phyloP scores from a whole-genome alignment of 352 stramenopile genomes.

The Phytophthora hybrid region DNA sequence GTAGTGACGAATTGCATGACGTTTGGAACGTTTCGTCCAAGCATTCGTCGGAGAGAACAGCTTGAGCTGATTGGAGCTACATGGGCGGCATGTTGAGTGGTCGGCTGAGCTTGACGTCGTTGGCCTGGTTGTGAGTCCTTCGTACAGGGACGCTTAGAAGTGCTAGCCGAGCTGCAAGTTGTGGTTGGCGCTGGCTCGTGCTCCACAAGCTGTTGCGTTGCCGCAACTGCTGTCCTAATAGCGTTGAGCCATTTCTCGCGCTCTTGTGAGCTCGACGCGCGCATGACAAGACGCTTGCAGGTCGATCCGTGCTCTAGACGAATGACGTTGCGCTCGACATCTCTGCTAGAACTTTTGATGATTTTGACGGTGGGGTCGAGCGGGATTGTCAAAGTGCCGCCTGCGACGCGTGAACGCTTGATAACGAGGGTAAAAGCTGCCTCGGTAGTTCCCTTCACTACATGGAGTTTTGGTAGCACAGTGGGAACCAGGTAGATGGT shows the following conservation, averaged over 20 bases:
- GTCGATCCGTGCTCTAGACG: conserved; percentile 24
- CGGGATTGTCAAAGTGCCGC: conserved; percentile 27
- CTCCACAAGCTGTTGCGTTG: not conserved
- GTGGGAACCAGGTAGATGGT: conserved; percentile 25
- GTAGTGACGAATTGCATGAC: conserved; percentile 31
- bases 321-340: conserved; percentile 20
- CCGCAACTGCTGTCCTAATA: conserved; percentile 6
- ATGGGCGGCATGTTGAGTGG: not conserved
- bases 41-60: conserved; percentile 15
- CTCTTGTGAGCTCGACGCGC: conserved; percentile 23
- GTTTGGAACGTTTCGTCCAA: conserved; percentile 24
- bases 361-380: conserved; percentile 31
- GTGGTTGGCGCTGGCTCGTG: not conserved
- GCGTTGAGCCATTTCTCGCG: conserved; percentile 16
- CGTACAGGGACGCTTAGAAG: not conserved
- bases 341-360: conserved; percentile 9
- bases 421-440: conserved; percentile 30
- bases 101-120: not conserved
- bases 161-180: too few species aligned
- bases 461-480: conserved; percentile 8
- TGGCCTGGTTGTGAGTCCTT: not conserved
- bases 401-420: conserved; percentile 30
- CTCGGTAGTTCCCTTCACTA: not conserved
- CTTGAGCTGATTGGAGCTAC: not conserved
- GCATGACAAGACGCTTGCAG: conserved; percentile 17